Evolutionary conservation across 352 stramenopile genomes (phyloP), one percentile per base, ranked within the genome.

Genomic region (Pythium angustatum): DNA sequence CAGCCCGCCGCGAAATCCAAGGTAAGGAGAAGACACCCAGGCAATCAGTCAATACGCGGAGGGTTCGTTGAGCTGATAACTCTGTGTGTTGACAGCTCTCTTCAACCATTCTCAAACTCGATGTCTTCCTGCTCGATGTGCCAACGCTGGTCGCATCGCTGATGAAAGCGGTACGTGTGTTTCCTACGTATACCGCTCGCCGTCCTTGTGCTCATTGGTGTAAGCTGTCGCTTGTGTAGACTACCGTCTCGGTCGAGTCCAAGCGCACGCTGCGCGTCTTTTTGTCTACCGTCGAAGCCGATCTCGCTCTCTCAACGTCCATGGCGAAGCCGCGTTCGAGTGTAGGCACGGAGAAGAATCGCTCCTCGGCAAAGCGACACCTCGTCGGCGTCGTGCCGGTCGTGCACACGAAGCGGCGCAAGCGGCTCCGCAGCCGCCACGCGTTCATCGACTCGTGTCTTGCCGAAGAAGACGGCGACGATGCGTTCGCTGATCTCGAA

Each of bases 401-500:
- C 40, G 47, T 74, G 19, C 62, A 67, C 47, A 64, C 60, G 22
- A 68, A 67, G 26, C 67, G 67, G 14, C 67, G 66, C 10, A 68
- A 58, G 43, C 62, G 55, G 0, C 56, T 78, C 31, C 67, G 71
- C 12, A 78, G 71, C 48, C 71, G 71, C 15, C 71, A 78, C 49
- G 54, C 68, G 27, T 75, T 67, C 58, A 78, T 78, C 22, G 71
- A 78, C 45, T 65, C 70, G 28, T 78, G 71, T 51, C 61, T 78
- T n/a, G 62, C 49, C 8, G 71, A 78, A 51, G 71, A 78, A 65
- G 61, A 71, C 33, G 71, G 71, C 27, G 71, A 72, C 54, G 71
- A 78, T 44, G 71, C 71, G n/a, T 78, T 66, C 38, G 71, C 64
- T 15, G 71, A 78, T 43, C 53, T 78, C 12, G 71, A 78, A 66